Evolutionary conservation across 164 flowering plant species (phyloP).

Genomic region (Euptelea pleiosperma): DNA sequence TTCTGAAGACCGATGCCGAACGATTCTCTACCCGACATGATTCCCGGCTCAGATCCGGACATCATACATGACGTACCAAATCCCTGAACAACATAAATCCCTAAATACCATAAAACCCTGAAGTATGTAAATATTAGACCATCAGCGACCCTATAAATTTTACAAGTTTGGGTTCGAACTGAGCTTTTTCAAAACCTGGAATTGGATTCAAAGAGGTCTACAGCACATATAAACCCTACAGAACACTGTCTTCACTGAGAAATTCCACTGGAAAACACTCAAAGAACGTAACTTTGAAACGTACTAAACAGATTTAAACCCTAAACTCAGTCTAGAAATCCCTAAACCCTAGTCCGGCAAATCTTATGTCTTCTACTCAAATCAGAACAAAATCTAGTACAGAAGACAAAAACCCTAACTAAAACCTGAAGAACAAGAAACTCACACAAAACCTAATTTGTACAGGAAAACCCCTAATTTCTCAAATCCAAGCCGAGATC

Average conservation of each 20-base stretch:
- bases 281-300: too few relatives aligned
- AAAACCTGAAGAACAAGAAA: conserved; percentile 1
- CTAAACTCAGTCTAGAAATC: neutral
- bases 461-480: conserved; percentile 2
- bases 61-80: conserved; percentile 16
- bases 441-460: conserved; percentile 5
- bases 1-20: conserved; percentile 35
- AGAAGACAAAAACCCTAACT: conserved; percentile 1
- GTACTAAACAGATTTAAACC: too few relatives aligned
- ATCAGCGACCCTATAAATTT: too few relatives aligned
- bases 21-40: conserved; percentile 40
- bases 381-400: neutral
- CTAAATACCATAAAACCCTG: neutral
- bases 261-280: too few relatives aligned
- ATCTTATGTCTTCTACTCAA: neutral
- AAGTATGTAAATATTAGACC: neutral
- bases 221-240: too few relatives aligned
- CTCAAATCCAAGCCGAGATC: neutral
- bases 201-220: too few relatives aligned
- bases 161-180: too few relatives aligned
- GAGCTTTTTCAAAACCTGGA: too few relatives aligned
- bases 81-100: neutral
- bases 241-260: neutral
- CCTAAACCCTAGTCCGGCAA: neutral
- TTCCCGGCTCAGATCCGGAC: conserved; percentile 51